Percentiles rank a stretch among this genome's conserved stretches.
Conservation (phyloP, 176 grass and related monocot species). For the Carex kokanica region DNA sequence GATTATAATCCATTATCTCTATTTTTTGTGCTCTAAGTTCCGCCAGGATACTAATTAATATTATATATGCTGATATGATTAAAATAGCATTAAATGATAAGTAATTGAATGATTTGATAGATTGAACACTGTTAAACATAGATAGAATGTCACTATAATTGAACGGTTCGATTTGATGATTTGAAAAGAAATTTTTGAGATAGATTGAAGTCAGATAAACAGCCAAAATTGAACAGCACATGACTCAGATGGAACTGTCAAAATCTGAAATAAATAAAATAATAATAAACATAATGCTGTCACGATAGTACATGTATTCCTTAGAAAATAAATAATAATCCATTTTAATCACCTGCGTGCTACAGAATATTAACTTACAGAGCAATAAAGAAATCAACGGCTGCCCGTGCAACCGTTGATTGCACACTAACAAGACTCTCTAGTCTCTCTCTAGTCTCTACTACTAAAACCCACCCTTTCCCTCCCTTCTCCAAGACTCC, state of each 20-base stretch:
- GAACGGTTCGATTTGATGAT: not conserved
- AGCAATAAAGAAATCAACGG: not conserved
- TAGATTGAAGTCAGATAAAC: not conserved
- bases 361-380: not conserved
- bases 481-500: too few species aligned
- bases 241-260: not conserved
- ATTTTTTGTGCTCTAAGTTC: too few species aligned
- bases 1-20: not conserved
- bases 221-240: not conserved
- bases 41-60: too few species aligned
- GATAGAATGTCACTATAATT: too few species aligned
- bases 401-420: not conserved
- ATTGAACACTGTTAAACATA: too few species aligned
- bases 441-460: not conserved
- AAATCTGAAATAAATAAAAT: not conserved
- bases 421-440: not conserved
- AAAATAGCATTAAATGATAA: too few species aligned
- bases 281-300: not conserved
- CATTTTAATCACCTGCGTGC: not conserved
- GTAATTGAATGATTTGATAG: too few species aligned
- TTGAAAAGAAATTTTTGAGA: too few species aligned
- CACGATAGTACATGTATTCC: not conserved
- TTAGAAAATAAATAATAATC: not conserved
- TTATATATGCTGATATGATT: too few species aligned
- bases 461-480: slow-evolving; percentile 9